Evolutionary conservation across 805 yeast species (phyloP), one percentile per base, ranked within the genome.

Genomic region (Zygosaccharomyces gambellarensis): DNA sequence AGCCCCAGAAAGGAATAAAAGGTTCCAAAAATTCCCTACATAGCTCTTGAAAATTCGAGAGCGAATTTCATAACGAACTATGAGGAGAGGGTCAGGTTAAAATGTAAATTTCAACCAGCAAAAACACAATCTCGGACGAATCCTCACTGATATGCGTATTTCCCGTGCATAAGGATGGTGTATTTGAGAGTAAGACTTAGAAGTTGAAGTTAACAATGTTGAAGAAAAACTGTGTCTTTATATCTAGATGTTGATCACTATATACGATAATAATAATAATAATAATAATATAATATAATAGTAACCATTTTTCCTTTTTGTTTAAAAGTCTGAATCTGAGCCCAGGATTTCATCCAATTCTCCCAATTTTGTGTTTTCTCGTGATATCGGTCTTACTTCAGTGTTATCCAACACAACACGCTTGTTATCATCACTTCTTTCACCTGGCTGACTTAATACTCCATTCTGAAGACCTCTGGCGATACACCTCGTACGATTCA

Each of bases 61-160:
- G 80, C 78, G 77, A 71, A 69, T 60, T 54, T 57, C 58, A 64
- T 54, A 49, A 53, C 60, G 56, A 68, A 64, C 62, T 69, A 68
- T 69, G 68, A 69, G 80, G 80, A 83, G 83, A 81, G 79, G 85
- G 96, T 90, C 92, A 73, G 90, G 94, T 86, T 85, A 83, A 82
- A 34, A 88, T 90, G 88, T 64, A 58, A 65, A 62, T 94, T 92
- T 94, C 97, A 94, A 92, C 97, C 96, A 92, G 99, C 99, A 92
- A 92, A 92, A 88, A 94, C 98, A 92, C 96, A 95, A 90, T 90
- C 99, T 92, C 99, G 98, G 99, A 94, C 97, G 96, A 90, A 90
- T 94, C 99, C 98, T 92, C 99, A 92, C 96, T 90, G 98, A 92
- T 90, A 89, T 95, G 96, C 96, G 98, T 94, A 92, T 90, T 92